These are phyloP conservation scores for Septoria petroselini DNA, from an alignment of 2,329 filamentous ascomycete genomes.

Conservation along the genomic window DNA sequence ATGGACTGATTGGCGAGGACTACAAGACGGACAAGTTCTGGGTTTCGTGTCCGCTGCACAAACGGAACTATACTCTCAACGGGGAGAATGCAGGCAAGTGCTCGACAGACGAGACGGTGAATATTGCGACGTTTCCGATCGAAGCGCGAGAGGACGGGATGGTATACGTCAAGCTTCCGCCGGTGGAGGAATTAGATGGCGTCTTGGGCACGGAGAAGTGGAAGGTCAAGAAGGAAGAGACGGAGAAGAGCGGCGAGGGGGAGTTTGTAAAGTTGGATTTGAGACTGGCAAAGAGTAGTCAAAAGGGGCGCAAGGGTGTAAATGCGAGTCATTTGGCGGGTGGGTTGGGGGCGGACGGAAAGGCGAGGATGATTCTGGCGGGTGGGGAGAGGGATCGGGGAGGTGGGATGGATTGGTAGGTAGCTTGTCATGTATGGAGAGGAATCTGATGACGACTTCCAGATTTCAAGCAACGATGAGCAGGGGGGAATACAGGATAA, in stretches of 20 bases:
- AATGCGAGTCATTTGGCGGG: constrained; percentile 46
- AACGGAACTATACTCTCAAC: constrained; percentile 78
- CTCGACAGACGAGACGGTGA: constrained; percentile 69
- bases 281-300: constrained; percentile 50
- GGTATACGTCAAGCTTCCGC: constrained; percentile 77
- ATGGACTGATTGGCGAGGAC: constrained; percentile 75
- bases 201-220: constrained; percentile 75
- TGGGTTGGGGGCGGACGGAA: constrained; percentile 45
- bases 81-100: constrained; percentile 66
- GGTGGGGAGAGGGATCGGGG: constrained; percentile 44
- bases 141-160: constrained; percentile 73
- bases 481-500: too few species aligned
- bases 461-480: too few species aligned
- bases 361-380: constrained; percentile 46
- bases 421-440: too few species aligned
- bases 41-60: constrained; percentile 85
- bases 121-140: constrained; percentile 76
- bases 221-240: constrained; percentile 72
- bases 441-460: too few species aligned
- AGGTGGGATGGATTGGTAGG: constrained; percentile 45
- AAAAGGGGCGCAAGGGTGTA: constrained; percentile 52
- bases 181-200: constrained; percentile 74
- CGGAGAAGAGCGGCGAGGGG: constrained; percentile 32
- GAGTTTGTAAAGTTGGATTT: constrained; percentile 55
- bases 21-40: constrained; percentile 63